phyloP scores from a whole-genome alignment of 2,329 filamentous ascomycete species.

The Corynespora cassiicola region DNA sequence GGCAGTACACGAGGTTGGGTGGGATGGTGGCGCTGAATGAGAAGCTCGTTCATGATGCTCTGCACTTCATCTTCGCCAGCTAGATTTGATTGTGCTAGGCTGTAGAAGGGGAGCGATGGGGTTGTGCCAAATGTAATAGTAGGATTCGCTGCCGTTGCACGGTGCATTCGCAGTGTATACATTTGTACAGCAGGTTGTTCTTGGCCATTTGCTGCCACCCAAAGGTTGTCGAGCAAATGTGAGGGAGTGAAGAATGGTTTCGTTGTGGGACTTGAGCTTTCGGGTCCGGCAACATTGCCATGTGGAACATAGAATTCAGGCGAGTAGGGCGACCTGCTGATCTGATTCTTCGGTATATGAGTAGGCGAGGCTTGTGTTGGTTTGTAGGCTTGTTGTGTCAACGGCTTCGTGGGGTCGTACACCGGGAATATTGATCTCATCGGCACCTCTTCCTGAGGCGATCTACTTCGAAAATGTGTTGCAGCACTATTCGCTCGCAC shows the following conservation, averaged over 20 bases:
- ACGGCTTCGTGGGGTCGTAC: constrained; percentile 71
- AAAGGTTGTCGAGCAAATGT: constrained; percentile 69
- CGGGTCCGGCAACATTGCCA: constrained; percentile 38
- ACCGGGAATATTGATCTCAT: constrained; percentile 78
- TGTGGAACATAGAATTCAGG: constrained; percentile 54
- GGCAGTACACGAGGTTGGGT: constrained; percentile 47
- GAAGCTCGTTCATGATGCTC: constrained; percentile 50
- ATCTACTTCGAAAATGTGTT: constrained; percentile 28
- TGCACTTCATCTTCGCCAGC: constrained; percentile 58
- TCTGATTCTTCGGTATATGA: constrained; percentile 67
- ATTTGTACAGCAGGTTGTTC: constrained; percentile 51
- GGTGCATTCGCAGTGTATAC: constrained; percentile 48
- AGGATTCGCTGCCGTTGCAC: constrained; percentile 51
- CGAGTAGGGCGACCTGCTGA: constrained; percentile 70
- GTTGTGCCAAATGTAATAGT: constrained; percentile 70
- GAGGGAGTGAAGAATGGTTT: constrained; percentile 55
- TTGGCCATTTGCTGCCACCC: constrained; percentile 74
- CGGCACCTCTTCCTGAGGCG: constrained; percentile 46
- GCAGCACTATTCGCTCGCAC: constrained; percentile 46
- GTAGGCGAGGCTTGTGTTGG: constrained; percentile 70
- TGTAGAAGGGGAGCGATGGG: constrained; percentile 74
- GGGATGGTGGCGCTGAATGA: constrained; percentile 48
- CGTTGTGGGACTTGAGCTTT: constrained; percentile 25
- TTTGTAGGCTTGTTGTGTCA: constrained; percentile 73
- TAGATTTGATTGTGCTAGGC: constrained; percentile 64